Conservation (phyloP, 2,329 filamentous ascomycete species). For the Lachnellula willkommii region DNA sequence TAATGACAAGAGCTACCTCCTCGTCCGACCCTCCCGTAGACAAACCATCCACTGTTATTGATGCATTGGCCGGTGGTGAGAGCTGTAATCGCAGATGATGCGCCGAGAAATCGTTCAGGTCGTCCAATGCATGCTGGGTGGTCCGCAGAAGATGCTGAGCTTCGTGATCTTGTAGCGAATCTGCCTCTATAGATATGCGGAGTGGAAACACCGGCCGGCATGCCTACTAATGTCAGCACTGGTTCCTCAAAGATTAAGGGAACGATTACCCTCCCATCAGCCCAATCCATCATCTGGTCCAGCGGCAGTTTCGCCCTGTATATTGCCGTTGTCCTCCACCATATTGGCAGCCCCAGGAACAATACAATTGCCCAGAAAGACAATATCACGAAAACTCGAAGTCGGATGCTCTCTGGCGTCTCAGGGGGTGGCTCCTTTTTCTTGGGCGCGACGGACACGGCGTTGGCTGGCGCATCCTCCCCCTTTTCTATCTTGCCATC, state of each 20-base stretch:
- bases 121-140: constrained; percentile 83
- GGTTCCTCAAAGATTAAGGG: not conserved
- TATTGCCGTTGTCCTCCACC: constrained; percentile 92
- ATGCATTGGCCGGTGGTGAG: constrained; percentile 35
- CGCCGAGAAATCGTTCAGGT: constrained; percentile 77
- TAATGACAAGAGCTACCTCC: constrained; percentile 62
- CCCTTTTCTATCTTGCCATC: constrained; percentile 4
- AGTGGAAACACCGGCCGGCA: constrained; percentile 87
- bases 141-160: constrained; percentile 67
- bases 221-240: constrained; percentile 48
- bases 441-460: constrained; percentile 19
- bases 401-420: constrained; percentile 60
- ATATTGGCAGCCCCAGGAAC: constrained; percentile 81
- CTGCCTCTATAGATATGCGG: constrained; percentile 70
- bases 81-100: constrained; percentile 74
- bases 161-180: constrained; percentile 59
- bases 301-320: constrained; percentile 81
- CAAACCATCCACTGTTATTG: constrained; percentile 20
- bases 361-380: constrained; percentile 90
- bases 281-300: constrained; percentile 84
- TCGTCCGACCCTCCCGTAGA: constrained; percentile 36
- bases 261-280: constrained; percentile 69
- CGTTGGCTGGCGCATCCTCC: constrained; percentile 20
- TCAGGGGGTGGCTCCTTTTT: constrained; percentile 63
- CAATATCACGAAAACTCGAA: constrained; percentile 68